phyloP scores from a whole-genome alignment of 176 grass and related monocot genomes.

The Ampelocalamus luodianensis region DNA sequence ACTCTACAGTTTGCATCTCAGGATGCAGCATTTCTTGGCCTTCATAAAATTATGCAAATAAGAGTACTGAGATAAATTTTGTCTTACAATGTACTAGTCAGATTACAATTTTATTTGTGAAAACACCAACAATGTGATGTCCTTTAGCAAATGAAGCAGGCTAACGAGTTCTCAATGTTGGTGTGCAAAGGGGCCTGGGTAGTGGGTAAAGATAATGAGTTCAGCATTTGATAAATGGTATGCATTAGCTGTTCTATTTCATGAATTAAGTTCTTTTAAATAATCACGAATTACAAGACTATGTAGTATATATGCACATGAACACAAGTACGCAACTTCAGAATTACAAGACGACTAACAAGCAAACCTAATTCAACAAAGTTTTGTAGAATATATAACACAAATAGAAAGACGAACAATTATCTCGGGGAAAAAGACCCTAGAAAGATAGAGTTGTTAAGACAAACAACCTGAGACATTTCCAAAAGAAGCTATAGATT shows the following conservation, averaged over 20 bases:
- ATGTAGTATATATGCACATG: neutral
- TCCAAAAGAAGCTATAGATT: conserved; percentile 83
- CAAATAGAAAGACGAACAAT: neutral
- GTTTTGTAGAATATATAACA: neutral
- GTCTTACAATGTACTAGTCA: neutral
- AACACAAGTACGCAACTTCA: conserved; percentile 19
- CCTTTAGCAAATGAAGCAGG: conserved; percentile 16
- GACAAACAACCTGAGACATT: conserved; percentile 66
- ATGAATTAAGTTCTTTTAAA: conserved; percentile 2
- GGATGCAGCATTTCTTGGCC: conserved; percentile 18
- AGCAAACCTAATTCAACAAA: neutral
- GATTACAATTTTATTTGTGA: neutral
- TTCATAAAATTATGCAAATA: conserved; percentile 2
- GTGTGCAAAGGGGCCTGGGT: neutral
- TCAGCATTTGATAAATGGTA: neutral
- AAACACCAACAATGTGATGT: neutral
- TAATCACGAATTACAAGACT: neutral
- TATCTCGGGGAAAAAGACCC: neutral
- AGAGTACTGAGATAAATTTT: conserved; percentile 11
- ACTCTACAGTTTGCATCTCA: conserved; percentile 6
- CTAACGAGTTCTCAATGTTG: neutral
- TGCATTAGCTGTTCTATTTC: conserved; percentile 13
- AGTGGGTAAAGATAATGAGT: neutral
- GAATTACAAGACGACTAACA: neutral
- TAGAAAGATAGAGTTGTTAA: neutral